phyloP scores from a whole-genome alignment of 306 rosid species.

The Cicer cuneatum region DNA sequence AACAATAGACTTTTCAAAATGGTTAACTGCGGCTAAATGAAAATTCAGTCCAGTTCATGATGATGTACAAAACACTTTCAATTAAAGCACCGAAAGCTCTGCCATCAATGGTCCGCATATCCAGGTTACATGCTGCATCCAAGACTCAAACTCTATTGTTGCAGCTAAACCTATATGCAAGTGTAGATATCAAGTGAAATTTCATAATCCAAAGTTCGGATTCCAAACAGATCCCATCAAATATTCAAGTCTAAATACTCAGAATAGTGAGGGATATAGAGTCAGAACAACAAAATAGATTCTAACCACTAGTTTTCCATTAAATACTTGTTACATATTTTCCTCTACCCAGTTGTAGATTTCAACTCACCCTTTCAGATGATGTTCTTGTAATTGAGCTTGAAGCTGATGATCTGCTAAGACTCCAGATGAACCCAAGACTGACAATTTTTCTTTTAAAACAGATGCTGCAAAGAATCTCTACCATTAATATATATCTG shows the following conservation, averaged over 20 bases:
- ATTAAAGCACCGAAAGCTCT: neutral
- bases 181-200: neutral
- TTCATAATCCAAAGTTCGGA: neutral
- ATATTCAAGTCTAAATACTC: constrained; percentile 30
- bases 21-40: neutral
- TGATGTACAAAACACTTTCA: neutral
- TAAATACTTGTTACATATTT: constrained; percentile 17
- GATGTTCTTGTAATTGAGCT: constrained; percentile 95
- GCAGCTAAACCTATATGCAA: neutral
- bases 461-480: constrained; percentile 79
- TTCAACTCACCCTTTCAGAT: constrained; percentile 78
- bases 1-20: neutral
- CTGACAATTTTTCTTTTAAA: constrained; percentile 85
- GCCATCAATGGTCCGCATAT: neutral
- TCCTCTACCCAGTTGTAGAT: constrained; percentile 29
- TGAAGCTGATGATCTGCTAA: constrained; percentile 99
- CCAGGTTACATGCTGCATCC: neutral
- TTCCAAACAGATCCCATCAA: constrained; percentile 14
- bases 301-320: no score
- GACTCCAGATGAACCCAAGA: constrained; percentile 96
- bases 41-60: neutral
- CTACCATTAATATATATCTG: constrained; percentile 50
- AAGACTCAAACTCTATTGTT: neutral
- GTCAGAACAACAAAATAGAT: neutral
- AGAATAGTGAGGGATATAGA: constrained; percentile 11